Conservation (phyloP, 1,284 basidiomycete species). For the Tilletia horrida region DNA sequence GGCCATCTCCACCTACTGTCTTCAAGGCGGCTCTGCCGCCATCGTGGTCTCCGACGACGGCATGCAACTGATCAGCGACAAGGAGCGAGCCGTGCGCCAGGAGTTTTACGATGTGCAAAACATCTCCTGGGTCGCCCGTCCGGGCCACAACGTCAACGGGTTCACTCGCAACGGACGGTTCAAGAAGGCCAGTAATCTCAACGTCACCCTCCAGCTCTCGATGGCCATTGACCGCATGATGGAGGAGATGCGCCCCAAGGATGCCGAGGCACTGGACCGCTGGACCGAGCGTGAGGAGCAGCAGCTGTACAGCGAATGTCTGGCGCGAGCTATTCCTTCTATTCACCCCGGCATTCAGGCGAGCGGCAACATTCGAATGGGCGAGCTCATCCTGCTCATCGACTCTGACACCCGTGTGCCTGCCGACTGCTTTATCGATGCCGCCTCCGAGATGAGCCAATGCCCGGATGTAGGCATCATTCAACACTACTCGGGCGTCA, state of each 20-base stretch:
- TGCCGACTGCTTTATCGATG: constrained; percentile 78
- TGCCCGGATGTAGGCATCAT: constrained; percentile 75
- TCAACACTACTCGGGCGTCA: constrained; percentile 74
- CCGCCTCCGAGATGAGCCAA: constrained; percentile 74
- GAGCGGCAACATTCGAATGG: constrained; percentile 39
- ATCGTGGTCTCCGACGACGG: constrained; percentile 78
- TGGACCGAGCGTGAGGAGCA: constrained; percentile 36
- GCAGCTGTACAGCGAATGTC: constrained; percentile 29
- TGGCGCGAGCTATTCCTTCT: constrained; percentile 57
- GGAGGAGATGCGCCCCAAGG: constrained; percentile 56
- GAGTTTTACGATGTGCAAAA: constrained; percentile 71
- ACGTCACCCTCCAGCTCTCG: constrained; percentile 72
- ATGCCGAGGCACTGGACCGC: constrained; percentile 4
- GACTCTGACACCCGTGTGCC: constrained; percentile 83
- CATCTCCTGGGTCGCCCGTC: constrained; percentile 78
- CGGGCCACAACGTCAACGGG: constrained; percentile 66
- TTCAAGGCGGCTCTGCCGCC: constrained; percentile 72
- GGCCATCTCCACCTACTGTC: constrained; percentile 79
- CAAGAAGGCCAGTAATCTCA: constrained; percentile 88
- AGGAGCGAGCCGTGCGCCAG: constrained; percentile 66
- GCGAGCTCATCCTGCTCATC: constrained; percentile 41
- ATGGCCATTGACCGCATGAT: constrained; percentile 72
- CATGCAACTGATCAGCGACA: constrained; percentile 63
- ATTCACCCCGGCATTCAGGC: constrained; percentile 54
- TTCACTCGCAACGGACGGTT: constrained; percentile 80